Conservation (phyloP, 768 basidiomycete genomes). For the Cantharellus cinnabarinus region DNA sequence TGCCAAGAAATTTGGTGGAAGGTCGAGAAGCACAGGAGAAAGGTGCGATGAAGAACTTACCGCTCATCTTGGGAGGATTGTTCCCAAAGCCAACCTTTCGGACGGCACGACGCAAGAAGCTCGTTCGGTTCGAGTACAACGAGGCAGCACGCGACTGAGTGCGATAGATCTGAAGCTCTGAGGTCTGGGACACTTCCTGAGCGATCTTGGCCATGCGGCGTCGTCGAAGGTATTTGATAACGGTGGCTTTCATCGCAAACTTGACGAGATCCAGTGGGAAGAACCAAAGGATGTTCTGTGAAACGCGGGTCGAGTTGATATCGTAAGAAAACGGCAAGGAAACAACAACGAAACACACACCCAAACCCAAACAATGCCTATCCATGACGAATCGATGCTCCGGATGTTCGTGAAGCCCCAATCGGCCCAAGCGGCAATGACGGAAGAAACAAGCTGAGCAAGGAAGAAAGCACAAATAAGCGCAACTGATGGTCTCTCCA, state of each 20-base stretch:
- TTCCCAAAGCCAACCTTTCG: slow-evolving; percentile 71
- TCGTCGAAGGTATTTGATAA: slow-evolving; percentile 67
- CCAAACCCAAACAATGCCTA: slow-evolving; percentile 95
- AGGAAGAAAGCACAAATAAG: slow-evolving; percentile 79
- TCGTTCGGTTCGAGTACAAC: slow-evolving; percentile 85
- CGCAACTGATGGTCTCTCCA: slow-evolving; percentile 82
- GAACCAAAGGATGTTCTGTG: slow-evolving; percentile 88
- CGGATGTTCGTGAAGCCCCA: slow-evolving; percentile 85
- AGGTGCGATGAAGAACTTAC: slow-evolving; percentile 12
- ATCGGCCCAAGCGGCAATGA: slow-evolving; percentile 84
- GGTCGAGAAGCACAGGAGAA: not conserved
- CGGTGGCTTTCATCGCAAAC: slow-evolving; percentile 85
- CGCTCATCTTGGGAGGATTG: slow-evolving; percentile 50
- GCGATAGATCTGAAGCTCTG: slow-evolving; percentile 56
- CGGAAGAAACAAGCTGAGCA: slow-evolving; percentile 84
- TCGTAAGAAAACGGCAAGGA: not conserved
- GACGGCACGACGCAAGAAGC: slow-evolving; percentile 75
- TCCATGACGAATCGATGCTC: slow-evolving; percentile 77
- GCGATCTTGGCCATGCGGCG: slow-evolving; percentile 28
- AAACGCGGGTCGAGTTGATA: not conserved
- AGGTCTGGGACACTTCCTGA: slow-evolving; percentile 21
- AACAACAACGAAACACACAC: slow-evolving; percentile 24
- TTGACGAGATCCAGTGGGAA: slow-evolving; percentile 88
- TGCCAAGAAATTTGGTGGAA: not conserved
- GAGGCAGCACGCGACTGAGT: slow-evolving; percentile 80